phyloP scores from a whole-genome alignment of 2,329 filamentous ascomycete species.

The Drechslerella dactyloides region DNA sequence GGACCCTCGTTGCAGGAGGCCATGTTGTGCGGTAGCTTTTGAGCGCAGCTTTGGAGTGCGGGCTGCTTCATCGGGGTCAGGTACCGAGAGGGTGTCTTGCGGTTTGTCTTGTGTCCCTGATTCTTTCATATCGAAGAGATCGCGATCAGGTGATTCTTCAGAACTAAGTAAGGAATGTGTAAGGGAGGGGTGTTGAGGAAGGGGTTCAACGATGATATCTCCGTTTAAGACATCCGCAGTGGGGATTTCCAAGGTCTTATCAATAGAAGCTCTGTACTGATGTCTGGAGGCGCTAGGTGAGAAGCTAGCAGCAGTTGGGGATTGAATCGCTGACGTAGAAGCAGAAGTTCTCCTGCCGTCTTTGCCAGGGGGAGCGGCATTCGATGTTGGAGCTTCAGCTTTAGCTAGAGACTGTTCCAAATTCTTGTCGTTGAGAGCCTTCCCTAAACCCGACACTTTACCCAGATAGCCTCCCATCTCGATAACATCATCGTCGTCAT shows the following conservation, averaged over 20 bases:
- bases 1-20: slow-evolving; percentile 41
- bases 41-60: slow-evolving; percentile 22
- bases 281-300: slow-evolving; percentile 35
- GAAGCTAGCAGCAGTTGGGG: slow-evolving; percentile 22
- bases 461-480: slow-evolving; percentile 48
- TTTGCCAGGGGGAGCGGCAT: slow-evolving; percentile 20
- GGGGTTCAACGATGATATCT: slow-evolving; percentile 40
- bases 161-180: slow-evolving; percentile 31
- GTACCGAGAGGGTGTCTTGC: slow-evolving; percentile 7
- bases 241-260: slow-evolving; percentile 46
- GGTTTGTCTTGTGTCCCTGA: slow-evolving; percentile 20
- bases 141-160: slow-evolving; percentile 21
- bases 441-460: slow-evolving; percentile 47
- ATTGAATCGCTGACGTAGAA: slow-evolving; percentile 45
- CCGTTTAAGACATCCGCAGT: slow-evolving; percentile 23
- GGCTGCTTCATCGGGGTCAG: slow-evolving; percentile 27
- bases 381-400: slow-evolving; percentile 28
- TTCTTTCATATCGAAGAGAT: slow-evolving; percentile 26
- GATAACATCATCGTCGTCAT: slow-evolving; percentile 47
- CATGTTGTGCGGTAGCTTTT: slow-evolving; percentile 35
- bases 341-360: slow-evolving; percentile 39
- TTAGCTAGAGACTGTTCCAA: slow-evolving; percentile 29
- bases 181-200: slow-evolving; percentile 36
- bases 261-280: slow-evolving; percentile 43
- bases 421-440: slow-evolving; percentile 48